Evolutionary conservation across 306 rosid genomes (phyloP), one percentile per base, ranked within the genome.

Genomic region (Prunus padus): DNA sequence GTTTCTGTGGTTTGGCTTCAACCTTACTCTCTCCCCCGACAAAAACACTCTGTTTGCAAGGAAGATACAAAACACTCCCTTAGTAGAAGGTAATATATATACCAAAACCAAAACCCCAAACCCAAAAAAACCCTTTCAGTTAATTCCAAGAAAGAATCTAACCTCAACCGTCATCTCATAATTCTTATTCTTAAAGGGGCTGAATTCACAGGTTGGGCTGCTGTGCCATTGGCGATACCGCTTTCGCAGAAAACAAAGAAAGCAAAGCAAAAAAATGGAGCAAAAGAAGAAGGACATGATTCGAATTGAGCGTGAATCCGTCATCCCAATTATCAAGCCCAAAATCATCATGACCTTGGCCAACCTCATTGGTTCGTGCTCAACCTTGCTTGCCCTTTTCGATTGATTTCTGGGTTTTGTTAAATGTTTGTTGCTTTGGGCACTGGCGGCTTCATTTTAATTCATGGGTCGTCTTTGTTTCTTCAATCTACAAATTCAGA

Each of bases 261-360:
- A 28, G 22, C 33, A 51, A 14, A 22, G 45, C 14, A 61, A 69
- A 42, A 3, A 15, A 4, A 77, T 28, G 71, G 80, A 28, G 16
- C 37, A 60, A 63, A 51, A 51, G 25, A 86, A 86, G 82, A 85
- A 76, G 56, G 97, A 91, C 13, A 73, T 91, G 12, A 90, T 93
- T 68, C 93, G 92, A 11, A 84, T 93, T 65, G 98, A 91, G 87
- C 90, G 96, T 9, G 98, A 93, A 71, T 86, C 97, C 42, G 98
- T 93, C 59, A 89, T 93, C 74, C 97, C 96, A 16, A 69, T 93
- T 82, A 55, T 93, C 66, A 93, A 93, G 81, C 93, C 97, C 33
- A 89, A 50, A 80, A 82, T 93, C 46, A 75, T 86, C 69, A 88
- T 89, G 90, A 54, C 90, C 64, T 77, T 93, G 93, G 90, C 97